Base-by-base conservation (phyloP, 805 yeast genomes). In the Zygosaccharomyces pseudorouxii region DNA sequence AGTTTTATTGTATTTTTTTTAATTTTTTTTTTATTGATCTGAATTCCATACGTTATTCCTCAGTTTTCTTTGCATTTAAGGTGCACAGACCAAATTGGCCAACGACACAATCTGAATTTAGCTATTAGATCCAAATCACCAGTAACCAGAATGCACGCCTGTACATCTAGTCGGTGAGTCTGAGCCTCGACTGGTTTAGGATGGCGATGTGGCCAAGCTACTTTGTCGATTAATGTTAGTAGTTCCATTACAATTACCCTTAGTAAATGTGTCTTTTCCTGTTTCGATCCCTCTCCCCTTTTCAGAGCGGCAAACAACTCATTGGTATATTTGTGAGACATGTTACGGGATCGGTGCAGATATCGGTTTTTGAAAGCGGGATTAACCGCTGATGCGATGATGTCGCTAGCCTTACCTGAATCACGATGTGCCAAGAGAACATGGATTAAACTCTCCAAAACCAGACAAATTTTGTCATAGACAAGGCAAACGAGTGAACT, bases 101-200 rank as follows among this genome's bases (percentile, higher is more conserved):
- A 58, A 2, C 31, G 36, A 11, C 48, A 46, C 30, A 50, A 45
- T 20, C 57, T 55, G 38, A 59, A 56, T 19, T 50, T 46, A 2
- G 62, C 40, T 18, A 54, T 51, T 16, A 60, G 38, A 25, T 52
- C 53, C 23, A 46, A 25, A 36, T 62, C 60, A 3, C 56, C 49
- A 8, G 53, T 31, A 10, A 56, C 47, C 18, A 62, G 39, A n/a
- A 60, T 36, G 2, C 49, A 49, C 12, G 58, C 38, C 29, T 56
- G 59, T 3, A 59, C 51, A 30, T 52, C 45, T 20, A 48, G 22
- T 18, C 39, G 40, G 36, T 38, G 45, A n/a, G 35, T 31, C 19
- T 42, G 33, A 19, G 46, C 33, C n/a, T 31, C 47, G 23, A 20
- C 33, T 30, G 46, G 49, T 16, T 46, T 41, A 19, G 29, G 35